Evolutionary conservation across 352 stramenopile species (phyloP).

Genomic region (Globisporangium emineosum): DNA sequence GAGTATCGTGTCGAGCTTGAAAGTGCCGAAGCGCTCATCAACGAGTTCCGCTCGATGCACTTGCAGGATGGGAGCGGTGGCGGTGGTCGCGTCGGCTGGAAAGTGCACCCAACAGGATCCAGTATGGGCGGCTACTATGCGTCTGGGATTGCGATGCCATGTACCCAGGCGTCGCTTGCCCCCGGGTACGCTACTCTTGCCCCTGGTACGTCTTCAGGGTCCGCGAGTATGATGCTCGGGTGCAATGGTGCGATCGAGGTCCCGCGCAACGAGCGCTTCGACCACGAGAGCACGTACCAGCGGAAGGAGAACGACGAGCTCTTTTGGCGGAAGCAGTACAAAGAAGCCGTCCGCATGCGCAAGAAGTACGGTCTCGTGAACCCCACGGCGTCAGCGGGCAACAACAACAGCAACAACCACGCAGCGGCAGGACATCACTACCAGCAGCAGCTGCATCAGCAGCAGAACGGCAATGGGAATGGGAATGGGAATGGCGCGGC

Average conservation of each 20-base stretch:
- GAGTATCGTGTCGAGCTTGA: conserved; percentile 48
- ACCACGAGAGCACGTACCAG: conserved; percentile 47
- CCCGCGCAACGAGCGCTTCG: conserved; percentile 44
- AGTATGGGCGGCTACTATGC: conserved; percentile 16
- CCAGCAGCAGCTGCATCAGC: not conserved
- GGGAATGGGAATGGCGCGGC: not conserved
- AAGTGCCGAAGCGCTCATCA: conserved; percentile 35
- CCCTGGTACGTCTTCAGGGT: not conserved
- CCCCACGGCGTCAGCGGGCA: conserved; percentile 5
- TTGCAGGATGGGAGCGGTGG: conserved; percentile 18
- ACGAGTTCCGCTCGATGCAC: conserved; percentile 33
- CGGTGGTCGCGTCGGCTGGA: conserved; percentile 15
- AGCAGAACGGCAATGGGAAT: not conserved
- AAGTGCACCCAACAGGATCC: conserved; percentile 11
- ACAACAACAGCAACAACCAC: conserved; percentile 1
- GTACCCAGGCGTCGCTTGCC: conserved; percentile 23
- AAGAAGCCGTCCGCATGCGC: conserved; percentile 49
- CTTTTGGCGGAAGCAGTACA: conserved; percentile 58
- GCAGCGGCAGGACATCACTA: not conserved
- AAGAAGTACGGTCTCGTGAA: conserved; percentile 29
- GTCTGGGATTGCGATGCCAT: conserved; percentile 13
- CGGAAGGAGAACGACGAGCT: conserved; percentile 34
- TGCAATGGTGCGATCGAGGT: conserved; percentile 29
- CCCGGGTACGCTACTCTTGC: conserved; percentile 4
- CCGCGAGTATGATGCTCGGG: conserved; percentile 19